Conservation (phyloP, 2,329 filamentous ascomycete species). For the Pyrenophora graminea region DNA sequence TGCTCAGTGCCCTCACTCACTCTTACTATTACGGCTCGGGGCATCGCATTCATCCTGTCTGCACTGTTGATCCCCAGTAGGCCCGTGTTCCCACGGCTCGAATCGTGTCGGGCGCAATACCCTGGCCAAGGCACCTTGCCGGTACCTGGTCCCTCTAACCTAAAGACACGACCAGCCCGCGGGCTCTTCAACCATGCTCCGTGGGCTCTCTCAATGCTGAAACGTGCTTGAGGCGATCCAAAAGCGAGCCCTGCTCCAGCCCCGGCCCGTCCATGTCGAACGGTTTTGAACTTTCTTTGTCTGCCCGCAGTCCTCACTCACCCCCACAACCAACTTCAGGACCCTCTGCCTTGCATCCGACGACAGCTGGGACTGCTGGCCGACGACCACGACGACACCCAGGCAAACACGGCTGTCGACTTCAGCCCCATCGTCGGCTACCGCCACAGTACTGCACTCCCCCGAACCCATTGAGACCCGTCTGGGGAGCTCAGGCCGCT, state of each 20-base stretch:
- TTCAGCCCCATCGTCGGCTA: constrained; percentile 38
- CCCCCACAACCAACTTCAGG: constrained; percentile 26
- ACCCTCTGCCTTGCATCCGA: constrained; percentile 41
- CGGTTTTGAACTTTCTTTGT: constrained; percentile 39
- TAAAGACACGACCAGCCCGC: constrained; percentile 33
- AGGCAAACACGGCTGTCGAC: constrained; percentile 40
- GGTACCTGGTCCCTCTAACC: constrained; percentile 33
- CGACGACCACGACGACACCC: constrained; percentile 28
- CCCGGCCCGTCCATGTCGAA: constrained; percentile 43
- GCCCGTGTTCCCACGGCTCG: constrained; percentile 25
- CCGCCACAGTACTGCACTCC: constrained; percentile 40
- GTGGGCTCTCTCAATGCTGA: constrained; percentile 43
- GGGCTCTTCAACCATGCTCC: constrained; percentile 30
- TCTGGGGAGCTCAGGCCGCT: constrained; percentile 44
- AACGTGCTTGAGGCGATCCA: constrained; percentile 47
- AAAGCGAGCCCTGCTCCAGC: constrained; percentile 37
- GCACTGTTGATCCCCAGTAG: constrained; percentile 16
- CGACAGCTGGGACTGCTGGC: constrained; percentile 40
- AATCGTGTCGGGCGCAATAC: constrained; percentile 29
- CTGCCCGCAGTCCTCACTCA: constrained; percentile 30
- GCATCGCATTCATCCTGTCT: constrained; percentile 11
- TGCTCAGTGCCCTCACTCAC: too few species aligned
- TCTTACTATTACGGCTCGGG: not conserved
- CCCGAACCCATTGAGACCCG: constrained; percentile 31
- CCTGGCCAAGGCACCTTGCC: constrained; percentile 29